These are phyloP conservation scores for Rhododendron mucronatum DNA, from an alignment of 148 eudicot species.

Conservation along the genomic window DNA sequence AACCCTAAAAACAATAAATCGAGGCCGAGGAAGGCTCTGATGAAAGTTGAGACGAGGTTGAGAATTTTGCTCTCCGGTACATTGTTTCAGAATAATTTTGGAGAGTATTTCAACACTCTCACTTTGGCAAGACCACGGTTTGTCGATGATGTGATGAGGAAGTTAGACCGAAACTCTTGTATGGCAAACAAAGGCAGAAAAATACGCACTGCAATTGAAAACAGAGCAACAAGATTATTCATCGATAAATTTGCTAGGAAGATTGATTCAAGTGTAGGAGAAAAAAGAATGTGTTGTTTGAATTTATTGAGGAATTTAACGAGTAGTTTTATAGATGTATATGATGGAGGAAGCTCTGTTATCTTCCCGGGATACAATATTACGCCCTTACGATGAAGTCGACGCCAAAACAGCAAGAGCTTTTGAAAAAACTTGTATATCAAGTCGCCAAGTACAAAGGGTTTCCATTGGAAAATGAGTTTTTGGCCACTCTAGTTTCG, in stretches of 20 bases:
- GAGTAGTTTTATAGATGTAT: too few species aligned
- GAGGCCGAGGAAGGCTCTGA: slow-evolving; percentile 72
- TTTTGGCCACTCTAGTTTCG: slow-evolving; percentile 78
- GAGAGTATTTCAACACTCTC: slow-evolving; percentile 93
- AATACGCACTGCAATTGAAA: slow-evolving; percentile 58
- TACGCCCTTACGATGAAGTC: slow-evolving; percentile 95
- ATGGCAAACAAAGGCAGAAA: slow-evolving; percentile 54
- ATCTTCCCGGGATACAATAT: slow-evolving; percentile 72
- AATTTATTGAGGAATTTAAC: slow-evolving; percentile 56
- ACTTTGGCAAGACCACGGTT: slow-evolving; percentile 81
- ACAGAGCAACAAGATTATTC: slow-evolving; percentile 81
- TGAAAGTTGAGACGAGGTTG: slow-evolving; percentile 70
- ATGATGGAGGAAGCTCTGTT: too few species aligned
- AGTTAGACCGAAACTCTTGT: slow-evolving; percentile 70
- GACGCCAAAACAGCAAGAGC: slow-evolving; percentile 66
- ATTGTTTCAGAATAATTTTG: slow-evolving; percentile 88
- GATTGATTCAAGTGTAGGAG: slow-evolving; percentile 51
- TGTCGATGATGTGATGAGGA: slow-evolving; percentile 66
- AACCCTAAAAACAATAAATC: slow-evolving; percentile 94
- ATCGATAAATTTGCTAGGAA: slow-evolving; percentile 66
- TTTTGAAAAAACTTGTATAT: slow-evolving; percentile 59
- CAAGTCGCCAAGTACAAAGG: slow-evolving; percentile 64
- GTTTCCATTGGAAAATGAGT: slow-evolving; percentile 81
- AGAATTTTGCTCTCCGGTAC: slow-evolving; percentile 85
- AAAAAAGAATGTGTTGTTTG: slow-evolving; percentile 62